Base-by-base conservation (phyloP, 176 grass and related monocot species). In the Carex cristatella region DNA sequence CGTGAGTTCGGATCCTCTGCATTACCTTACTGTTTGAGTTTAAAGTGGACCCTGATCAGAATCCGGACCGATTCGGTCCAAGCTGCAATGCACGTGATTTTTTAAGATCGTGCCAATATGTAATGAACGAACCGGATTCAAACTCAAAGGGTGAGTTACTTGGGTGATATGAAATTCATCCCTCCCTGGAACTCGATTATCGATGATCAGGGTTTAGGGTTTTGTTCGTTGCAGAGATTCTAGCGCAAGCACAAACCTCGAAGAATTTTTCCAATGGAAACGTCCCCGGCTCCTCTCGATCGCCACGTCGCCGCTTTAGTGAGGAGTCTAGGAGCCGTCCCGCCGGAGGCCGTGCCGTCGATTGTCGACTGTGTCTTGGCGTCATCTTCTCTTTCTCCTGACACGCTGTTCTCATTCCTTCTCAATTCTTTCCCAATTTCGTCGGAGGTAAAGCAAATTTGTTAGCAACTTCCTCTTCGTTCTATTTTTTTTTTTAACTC, bases 281-380 rank as follows among this genome's bases (percentile, higher is more conserved):
- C 81, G 28, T 69, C 87, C 63, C 35, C 87, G 42, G 61, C 84
- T 44, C 27, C 74, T 54, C n/a, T 79, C 53, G 56, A 70, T 27
- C 44, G 65, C 80, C 85, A 85, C 82, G 51, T 91, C 51, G 63
- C 88, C 69, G 86, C 92, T 11, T 90, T 98, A 60, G 59, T 83
- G 86, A 91, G 86, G 53, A 90, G 92, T 86, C 90, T 97, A 35
- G 58, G 72, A 81, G 32, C 85, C 49, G 79, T 94, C 56, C 88
- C 92, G 3, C 75, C 83, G 0, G 84, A 90, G 35, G 89, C 92
- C 82, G 79, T 90, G 15, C 79, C 92, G 48, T 88, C 91, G 3
- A 85, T 98, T 69, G 87, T 98, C 61, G 91, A 98, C 86, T 97
- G 92, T 77, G 90, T 97, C 10, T 80, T 94, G 31, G 87, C 89